Conservation (phyloP, 2,329 filamentous ascomycete species). For the Mycosphaerelloides madeirae region DNA sequence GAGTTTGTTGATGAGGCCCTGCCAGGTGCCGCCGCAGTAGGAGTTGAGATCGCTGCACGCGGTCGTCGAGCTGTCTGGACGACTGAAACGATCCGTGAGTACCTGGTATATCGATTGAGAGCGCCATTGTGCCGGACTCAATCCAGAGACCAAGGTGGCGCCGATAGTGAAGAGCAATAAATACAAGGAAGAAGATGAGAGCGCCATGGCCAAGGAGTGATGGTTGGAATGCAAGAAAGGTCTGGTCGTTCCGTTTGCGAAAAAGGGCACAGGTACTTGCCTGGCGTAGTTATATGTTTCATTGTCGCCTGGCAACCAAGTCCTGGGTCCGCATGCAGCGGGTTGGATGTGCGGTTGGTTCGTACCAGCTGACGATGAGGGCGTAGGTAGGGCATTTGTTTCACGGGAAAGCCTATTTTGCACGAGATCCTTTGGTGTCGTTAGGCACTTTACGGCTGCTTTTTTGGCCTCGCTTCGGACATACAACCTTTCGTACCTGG, state of each 20-base stretch:
- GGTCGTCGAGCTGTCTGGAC: constrained; percentile 43
- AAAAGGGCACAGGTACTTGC: not conserved
- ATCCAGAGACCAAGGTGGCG: constrained; percentile 1
- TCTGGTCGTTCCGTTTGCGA: not conserved
- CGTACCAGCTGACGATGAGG: too few species aligned
- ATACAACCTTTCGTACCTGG: too few species aligned
- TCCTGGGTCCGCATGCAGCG: too few species aligned
- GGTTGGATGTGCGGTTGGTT: too few species aligned
- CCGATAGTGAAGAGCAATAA: constrained; percentile 1
- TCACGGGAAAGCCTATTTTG: too few species aligned
- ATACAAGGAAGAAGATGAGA: constrained; percentile 2
- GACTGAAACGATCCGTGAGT: constrained; percentile 54
- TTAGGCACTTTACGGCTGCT: too few species aligned
- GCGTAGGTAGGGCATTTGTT: too few species aligned
- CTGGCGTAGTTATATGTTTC: not conserved
- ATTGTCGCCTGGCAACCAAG: not conserved
- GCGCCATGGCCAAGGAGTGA: not conserved
- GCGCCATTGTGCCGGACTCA: constrained; percentile 30
- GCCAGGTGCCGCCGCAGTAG: constrained; percentile 49
- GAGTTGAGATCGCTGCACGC: constrained; percentile 38
- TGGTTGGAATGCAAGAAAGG: not conserved
- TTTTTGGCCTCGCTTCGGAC: too few species aligned
- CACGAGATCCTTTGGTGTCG: too few species aligned
- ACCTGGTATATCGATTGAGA: constrained; percentile 56
- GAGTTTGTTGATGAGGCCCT: constrained; percentile 40